These are phyloP conservation scores for Colletotrichum melonis DNA, from an alignment of 2,329 filamentous ascomycete genomes.

Conservation along the genomic window DNA sequence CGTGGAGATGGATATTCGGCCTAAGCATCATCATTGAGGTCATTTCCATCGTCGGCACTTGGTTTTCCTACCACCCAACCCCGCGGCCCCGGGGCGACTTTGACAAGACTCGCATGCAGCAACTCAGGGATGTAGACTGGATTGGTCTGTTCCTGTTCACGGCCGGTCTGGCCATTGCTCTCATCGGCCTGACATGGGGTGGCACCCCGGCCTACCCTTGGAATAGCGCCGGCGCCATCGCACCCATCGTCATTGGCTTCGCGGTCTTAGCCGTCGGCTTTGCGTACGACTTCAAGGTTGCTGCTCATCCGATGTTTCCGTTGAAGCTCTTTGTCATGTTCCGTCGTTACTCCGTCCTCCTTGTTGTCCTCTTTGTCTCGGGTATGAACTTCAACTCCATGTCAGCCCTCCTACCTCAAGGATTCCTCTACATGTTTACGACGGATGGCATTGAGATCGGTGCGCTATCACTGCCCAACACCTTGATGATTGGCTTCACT, in stretches of 20 bases:
- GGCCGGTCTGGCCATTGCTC: constrained; percentile 37
- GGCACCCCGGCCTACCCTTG: constrained; percentile 28
- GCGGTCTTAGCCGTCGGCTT: constrained; percentile 36
- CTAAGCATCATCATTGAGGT: constrained; percentile 42
- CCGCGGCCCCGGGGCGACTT: constrained; percentile 42
- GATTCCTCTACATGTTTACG: constrained; percentile 45
- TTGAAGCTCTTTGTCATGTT: constrained; percentile 42
- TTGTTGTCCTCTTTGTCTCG: constrained; percentile 45
- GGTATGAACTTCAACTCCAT: constrained; percentile 45
- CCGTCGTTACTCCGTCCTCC: constrained; percentile 44
- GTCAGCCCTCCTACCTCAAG: constrained; percentile 43
- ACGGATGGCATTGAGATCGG: constrained; percentile 44
- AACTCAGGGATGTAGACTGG: constrained; percentile 45
- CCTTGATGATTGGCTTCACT: constrained; percentile 22
- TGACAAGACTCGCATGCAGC: constrained; percentile 43
- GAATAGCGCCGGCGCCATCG: constrained; percentile 32
- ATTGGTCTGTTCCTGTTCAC: constrained; percentile 41
- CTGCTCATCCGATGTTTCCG: constrained; percentile 41
- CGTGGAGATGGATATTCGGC: constrained; percentile 44
- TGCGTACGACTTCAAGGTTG: constrained; percentile 39
- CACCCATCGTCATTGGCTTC: constrained; percentile 38
- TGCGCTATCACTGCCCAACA: constrained; percentile 21
- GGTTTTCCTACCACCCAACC: constrained; percentile 42
- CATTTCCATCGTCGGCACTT: constrained; percentile 40
- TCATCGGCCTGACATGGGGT: constrained; percentile 40